Conservation (phyloP, 129 eudicot species). For the Arctium minus region DNA sequence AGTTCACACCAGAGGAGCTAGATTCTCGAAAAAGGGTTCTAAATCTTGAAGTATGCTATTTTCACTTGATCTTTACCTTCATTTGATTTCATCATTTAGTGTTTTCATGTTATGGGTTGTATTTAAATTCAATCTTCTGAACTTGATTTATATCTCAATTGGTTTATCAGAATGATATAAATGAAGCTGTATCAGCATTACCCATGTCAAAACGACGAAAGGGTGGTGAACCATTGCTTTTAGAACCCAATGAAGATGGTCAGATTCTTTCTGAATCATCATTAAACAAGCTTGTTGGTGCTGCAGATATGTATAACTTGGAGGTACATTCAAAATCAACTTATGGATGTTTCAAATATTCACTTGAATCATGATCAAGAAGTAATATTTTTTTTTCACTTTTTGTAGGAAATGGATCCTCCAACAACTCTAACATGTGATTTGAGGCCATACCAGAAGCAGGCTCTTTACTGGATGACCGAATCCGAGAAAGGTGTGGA, state of each 20-base stretch:
- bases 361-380: not conserved
- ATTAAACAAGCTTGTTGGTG: slow-evolving; percentile 83
- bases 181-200: slow-evolving; percentile 35
- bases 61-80: not conserved
- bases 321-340: slow-evolving; percentile 38
- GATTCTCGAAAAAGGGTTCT: slow-evolving; percentile 64
- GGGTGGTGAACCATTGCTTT: slow-evolving; percentile 33
- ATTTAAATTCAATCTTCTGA: not conserved
- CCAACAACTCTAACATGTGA: slow-evolving; percentile 62
- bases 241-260: slow-evolving; percentile 47
- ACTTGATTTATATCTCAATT: not conserved
- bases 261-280: slow-evolving; percentile 68
- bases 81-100: not conserved
- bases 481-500: slow-evolving; percentile 65
- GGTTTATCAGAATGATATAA: slow-evolving; percentile 48
- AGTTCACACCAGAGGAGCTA: slow-evolving; percentile 81
- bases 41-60: slow-evolving; percentile 47
- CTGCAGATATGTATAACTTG: slow-evolving; percentile 69
- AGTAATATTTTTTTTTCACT: not conserved
- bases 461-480: slow-evolving; percentile 89
- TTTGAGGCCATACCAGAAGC: slow-evolving; percentile 80
- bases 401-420: slow-evolving; percentile 71
- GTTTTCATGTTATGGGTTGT: not conserved
- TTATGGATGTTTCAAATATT: not conserved
- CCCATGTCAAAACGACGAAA: slow-evolving; percentile 38